Percentiles rank a stretch among this genome's conserved stretches.
Evolutionary conservation across 495 filamentous ascomycete species (phyloP).

Genomic region (Penicillium subrubescens): DNA sequence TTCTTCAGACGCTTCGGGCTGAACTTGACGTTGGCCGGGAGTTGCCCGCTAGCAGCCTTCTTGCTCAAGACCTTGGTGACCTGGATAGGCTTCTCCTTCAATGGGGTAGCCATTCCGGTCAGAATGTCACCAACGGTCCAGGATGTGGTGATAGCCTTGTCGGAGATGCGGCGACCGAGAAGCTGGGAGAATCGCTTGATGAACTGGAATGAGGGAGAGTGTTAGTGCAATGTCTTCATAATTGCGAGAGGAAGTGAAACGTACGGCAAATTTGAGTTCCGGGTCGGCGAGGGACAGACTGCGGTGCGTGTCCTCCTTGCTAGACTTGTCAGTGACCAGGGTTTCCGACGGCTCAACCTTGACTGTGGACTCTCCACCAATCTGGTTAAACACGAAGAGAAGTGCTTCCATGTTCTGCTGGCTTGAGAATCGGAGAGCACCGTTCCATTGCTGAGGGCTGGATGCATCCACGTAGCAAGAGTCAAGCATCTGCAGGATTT

Average conservation of each 20-base stretch:
- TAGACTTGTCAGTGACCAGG: conserved; percentile 20
- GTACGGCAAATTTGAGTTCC: conserved; percentile 71
- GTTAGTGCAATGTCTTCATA: conserved; percentile 15
- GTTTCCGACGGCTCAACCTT: conserved; percentile 20
- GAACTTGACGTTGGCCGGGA: conserved; percentile 72
- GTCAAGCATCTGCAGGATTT: conserved; percentile 27
- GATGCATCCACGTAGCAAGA: conserved; percentile 19
- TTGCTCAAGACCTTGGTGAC: conserved; percentile 46
- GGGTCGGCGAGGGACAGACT: conserved; percentile 57
- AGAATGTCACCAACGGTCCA: conserved; percentile 55
- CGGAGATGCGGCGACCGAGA: conserved; percentile 71
- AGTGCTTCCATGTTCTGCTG: conserved; percentile 33
- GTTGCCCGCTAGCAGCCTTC: conserved; percentile 33
- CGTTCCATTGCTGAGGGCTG: conserved; percentile 28
- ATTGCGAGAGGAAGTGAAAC: conserved; percentile 29
- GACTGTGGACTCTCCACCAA: conserved; percentile 27
- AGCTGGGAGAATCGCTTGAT: conserved; percentile 77
- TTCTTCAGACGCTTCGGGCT: conserved; percentile 59
- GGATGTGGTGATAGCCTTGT: conserved; percentile 59
- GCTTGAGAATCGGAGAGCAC: conserved; percentile 36
- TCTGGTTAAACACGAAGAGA: conserved; percentile 43
- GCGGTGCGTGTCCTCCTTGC: conserved; percentile 23
- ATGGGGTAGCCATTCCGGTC: conserved; percentile 36
- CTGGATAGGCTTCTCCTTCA: conserved; percentile 27
- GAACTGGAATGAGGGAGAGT: conserved; percentile 49